phyloP scores from a whole-genome alignment of 306 rosid species.

The Malus orientalis region DNA sequence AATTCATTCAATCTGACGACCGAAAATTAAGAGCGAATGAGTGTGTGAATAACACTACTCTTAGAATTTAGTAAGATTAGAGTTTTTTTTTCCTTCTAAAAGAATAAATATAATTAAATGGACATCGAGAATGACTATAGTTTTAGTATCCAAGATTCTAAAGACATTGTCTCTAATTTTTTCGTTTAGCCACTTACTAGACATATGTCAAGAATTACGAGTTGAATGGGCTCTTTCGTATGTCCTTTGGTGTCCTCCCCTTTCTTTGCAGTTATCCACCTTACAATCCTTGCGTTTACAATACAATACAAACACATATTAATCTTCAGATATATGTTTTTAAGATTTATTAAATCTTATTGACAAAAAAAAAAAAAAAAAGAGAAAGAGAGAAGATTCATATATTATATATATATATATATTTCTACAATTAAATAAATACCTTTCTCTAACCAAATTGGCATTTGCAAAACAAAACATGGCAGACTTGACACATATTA shows the following conservation, averaged over 20 bases:
- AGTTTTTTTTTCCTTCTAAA: not conserved
- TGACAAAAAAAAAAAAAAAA: no score
- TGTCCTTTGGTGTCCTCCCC: constrained; percentile 30
- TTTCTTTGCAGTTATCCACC: constrained; percentile 43
- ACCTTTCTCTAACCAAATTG: constrained; percentile 65
- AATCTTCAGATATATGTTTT: not conserved
- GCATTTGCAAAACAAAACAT: constrained; percentile 89
- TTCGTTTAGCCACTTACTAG: constrained; percentile 43
- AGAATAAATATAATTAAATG: no score
- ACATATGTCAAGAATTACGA: constrained; percentile 51
- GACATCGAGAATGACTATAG: not conserved
- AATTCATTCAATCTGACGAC: no score
- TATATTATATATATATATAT: not conserved
- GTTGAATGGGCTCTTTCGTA: constrained; percentile 21
- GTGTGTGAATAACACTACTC: no score
- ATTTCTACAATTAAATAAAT: not conserved
- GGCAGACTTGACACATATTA: constrained; percentile 59
- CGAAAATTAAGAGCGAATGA: no score
- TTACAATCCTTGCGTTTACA: constrained; percentile 35
- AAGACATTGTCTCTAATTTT: not conserved
- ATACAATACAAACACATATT: not conserved
- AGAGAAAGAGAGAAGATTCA: no score
- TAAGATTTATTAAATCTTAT: not conserved
- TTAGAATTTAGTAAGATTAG: not conserved
- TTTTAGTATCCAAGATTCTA: not conserved